A percentile compares a stretch with the other conserved stretches of the same genome.
phyloP scores from a whole-genome alignment of 2,329 filamentous ascomycete species.

The Chaetomiaceae sp. region DNA sequence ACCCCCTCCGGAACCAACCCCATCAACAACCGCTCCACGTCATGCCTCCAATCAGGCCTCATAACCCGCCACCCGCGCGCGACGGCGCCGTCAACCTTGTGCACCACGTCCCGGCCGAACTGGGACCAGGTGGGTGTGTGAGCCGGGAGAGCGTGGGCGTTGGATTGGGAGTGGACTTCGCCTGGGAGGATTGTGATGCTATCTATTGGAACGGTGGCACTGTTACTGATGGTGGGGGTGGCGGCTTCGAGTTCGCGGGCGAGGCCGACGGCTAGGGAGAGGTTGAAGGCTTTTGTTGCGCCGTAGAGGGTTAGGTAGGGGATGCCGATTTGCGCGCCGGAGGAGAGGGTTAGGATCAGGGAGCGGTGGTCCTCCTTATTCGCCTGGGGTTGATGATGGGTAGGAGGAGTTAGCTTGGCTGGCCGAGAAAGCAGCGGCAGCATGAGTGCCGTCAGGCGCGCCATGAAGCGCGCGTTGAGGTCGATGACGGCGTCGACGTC shows the following conservation, averaged over 20 bases:
- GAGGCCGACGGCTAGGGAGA: constrained; percentile 28
- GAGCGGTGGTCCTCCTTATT: too few relatives aligned
- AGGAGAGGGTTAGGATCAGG: constrained; percentile 32
- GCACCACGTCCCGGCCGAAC: constrained; percentile 22
- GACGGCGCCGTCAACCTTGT: constrained; percentile 26
- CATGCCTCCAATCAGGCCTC: constrained; percentile 28
- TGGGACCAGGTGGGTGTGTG: constrained; percentile 20
- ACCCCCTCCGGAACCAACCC: not conserved
- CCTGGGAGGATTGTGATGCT: constrained; percentile 29
- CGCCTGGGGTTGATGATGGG: too few relatives aligned
- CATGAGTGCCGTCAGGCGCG: constrained; percentile 32
- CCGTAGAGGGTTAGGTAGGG: constrained; percentile 32
- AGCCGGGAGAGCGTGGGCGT: constrained; percentile 17
- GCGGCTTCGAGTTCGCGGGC: constrained; percentile 28
- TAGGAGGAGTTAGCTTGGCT: too few relatives aligned
- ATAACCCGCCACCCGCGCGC: constrained; percentile 24
- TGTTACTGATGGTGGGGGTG: too few relatives aligned
- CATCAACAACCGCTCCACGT: not conserved
- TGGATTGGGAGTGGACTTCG: constrained; percentile 29
- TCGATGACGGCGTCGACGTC: constrained; percentile 32
- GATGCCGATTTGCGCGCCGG: constrained; percentile 25
- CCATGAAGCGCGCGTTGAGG: constrained; percentile 35
- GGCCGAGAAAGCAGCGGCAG: constrained; percentile 24
- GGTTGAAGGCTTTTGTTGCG: constrained; percentile 32
- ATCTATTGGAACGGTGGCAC: constrained; percentile 28